Evolutionary conservation across 1,284 basidiomycete species (phyloP), one percentile per base, ranked within the genome.

Genomic region (Fomitopsis palustris): DNA sequence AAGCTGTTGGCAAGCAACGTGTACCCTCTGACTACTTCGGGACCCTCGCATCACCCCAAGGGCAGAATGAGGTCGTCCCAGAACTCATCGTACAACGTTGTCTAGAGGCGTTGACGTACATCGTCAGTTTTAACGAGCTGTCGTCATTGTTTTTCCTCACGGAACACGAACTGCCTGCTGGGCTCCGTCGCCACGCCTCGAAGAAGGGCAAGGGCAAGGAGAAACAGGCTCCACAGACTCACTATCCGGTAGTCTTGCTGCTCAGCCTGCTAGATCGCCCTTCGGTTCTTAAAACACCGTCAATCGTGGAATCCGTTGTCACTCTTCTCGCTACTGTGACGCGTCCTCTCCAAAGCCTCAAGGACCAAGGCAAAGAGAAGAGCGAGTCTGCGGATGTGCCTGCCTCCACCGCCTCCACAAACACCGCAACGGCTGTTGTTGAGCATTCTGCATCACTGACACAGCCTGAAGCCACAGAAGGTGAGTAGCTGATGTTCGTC

Each of bases 141-240:
- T 91, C 92, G 0, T 90, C 94, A 1, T 75, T 93, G 21, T 98
- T 95, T 80, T 98, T 98, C 85, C 79, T 98, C 59, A 93, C 89
- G 0, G 96, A 98, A 73, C 94, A 97, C 67, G 96, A 98, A 66
- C 77, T 95, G 31, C 87, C 91, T 4, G 81, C 81, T 17, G 88
- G 90, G 35, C 79, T 95, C 25, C 86, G 86, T 63, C 86, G 87
- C 65, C 74, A 79, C 7, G 75, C 80, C 0, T 82, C 83, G 12
- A 93, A 89, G 75, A 96, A 96, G 73, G 93, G 93, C 21, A 96
- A 96, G 74, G 93, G 93, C 21, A 97, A 97, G 74, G 93, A 95
- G 71, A 93, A 92, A 71, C 87, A 88, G 65, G 75, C 79, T 1
- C 80, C 90, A 0, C 91, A 93, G 69, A 88, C 88, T 0, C 92